These are phyloP conservation scores for Potentilla sterilis DNA, from an alignment of 306 rosid species.

Conservation along the genomic window DNA sequence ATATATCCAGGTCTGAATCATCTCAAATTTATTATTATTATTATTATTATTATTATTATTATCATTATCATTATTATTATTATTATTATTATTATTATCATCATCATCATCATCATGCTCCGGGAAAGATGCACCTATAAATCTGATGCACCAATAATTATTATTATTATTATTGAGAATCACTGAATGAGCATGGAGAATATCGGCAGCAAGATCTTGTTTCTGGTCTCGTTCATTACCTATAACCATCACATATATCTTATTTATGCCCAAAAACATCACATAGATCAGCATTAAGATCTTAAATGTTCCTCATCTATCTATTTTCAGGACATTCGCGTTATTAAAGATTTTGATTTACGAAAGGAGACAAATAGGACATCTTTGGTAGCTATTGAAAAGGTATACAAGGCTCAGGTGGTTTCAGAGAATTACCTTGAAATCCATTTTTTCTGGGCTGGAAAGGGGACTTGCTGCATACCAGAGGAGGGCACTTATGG, in stretches of 20 bases:
- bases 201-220: not conserved
- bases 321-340: slow-evolving; percentile 48
- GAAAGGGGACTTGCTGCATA: slow-evolving; percentile 83
- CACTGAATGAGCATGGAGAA: not conserved
- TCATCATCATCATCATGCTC: not conserved
- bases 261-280: not conserved
- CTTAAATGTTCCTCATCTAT: not conserved
- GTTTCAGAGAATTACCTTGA: slow-evolving; percentile 67
- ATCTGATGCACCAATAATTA: not conserved
- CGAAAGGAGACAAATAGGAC: slow-evolving; percentile 57
- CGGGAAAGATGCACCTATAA: not conserved
- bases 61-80: not conserved
- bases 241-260: not conserved
- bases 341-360: slow-evolving; percentile 62
- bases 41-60: not conserved
- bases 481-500: slow-evolving; percentile 65
- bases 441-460: slow-evolving; percentile 88
- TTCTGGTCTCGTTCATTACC: not conserved
- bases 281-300: not conserved
- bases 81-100: not conserved
- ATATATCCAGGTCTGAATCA: slow-evolving; percentile 59
- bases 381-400: slow-evolving; percentile 38
- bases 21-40: not conserved
- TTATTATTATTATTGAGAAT: not conserved
- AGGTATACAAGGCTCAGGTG: slow-evolving; percentile 40